Evolutionary conservation across 129 eudicot species (phyloP).

Genomic region (Erigeron canadensis): DNA sequence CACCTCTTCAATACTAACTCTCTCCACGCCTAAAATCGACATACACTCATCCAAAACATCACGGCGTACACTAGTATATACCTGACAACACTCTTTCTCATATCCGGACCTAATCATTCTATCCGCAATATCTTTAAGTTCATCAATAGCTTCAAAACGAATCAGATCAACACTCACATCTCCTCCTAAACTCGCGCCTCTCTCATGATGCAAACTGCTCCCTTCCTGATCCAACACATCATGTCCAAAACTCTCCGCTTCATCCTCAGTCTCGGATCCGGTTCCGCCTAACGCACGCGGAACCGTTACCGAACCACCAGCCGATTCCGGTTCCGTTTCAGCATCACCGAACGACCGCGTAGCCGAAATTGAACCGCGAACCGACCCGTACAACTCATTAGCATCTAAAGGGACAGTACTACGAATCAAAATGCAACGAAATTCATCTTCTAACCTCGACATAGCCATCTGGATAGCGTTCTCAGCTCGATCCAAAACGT

Average conservation of each 20-base stretch:
- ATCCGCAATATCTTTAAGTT: slow-evolving; percentile 65
- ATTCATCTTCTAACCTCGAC: slow-evolving; percentile 72
- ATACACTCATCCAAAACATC: slow-evolving; percentile 80
- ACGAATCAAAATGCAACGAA: slow-evolving; percentile 51
- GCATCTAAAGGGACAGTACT: slow-evolving; percentile 57
- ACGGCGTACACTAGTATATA: slow-evolving; percentile 56
- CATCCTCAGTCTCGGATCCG: slow-evolving; percentile 29
- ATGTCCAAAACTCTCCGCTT: no score
- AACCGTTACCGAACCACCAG: slow-evolving; percentile 19
- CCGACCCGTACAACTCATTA: slow-evolving; percentile 54
- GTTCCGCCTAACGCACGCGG: slow-evolving; percentile 22
- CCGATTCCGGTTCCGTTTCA: slow-evolving; percentile 35
- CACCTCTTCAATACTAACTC: slow-evolving; percentile 81
- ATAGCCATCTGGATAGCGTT: slow-evolving; percentile 81
- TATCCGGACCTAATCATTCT: slow-evolving; percentile 80
- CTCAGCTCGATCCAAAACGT: slow-evolving; percentile 61
- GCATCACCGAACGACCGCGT: slow-evolving; percentile 20
- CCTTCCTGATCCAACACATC: slow-evolving; percentile 18
- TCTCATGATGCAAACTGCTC: slow-evolving; percentile 42
- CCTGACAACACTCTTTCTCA: slow-evolving; percentile 89
- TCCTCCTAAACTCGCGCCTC: slow-evolving; percentile 70
- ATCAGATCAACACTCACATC: slow-evolving; percentile 64
- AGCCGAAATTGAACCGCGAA: slow-evolving; percentile 23
- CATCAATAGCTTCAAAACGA: slow-evolving; percentile 46
- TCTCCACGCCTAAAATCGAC: slow-evolving; percentile 68